Conservation (phyloP, 208 protist species). For the Borovskyia barvae region DNA sequence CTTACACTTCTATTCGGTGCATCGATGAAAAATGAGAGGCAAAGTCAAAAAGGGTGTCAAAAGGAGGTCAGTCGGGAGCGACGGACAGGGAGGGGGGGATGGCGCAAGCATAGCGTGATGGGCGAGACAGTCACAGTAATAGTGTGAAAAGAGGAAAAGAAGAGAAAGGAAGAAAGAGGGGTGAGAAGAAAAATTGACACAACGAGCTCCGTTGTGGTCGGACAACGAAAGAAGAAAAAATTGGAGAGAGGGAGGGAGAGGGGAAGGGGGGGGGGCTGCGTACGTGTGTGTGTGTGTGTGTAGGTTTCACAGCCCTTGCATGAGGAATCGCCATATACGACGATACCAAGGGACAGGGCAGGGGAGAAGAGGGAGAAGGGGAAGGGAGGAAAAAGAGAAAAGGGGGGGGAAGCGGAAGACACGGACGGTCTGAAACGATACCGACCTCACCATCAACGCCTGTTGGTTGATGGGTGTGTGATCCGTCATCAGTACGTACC, state of each 20-base stretch:
- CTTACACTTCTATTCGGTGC: too few relatives aligned
- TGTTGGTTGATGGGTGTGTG: slow-evolving; percentile 10
- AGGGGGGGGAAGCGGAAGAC: slow-evolving; percentile 1
- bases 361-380: neutral
- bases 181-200: neutral
- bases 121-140: too few relatives aligned
- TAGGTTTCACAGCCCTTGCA: too few relatives aligned
- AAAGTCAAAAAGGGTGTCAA: too few relatives aligned
- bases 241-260: neutral
- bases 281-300: neutral
- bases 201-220: neutral
- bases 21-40: too few relatives aligned
- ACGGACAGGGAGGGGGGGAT: too few relatives aligned
- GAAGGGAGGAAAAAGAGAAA: slow-evolving; percentile 6
- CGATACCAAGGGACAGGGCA: too few relatives aligned
- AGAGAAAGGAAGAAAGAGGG: slow-evolving; percentile 5
- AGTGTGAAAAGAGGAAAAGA: slow-evolving; percentile 3
- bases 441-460: slow-evolving; percentile 1
- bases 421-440: neutral
- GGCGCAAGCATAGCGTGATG: too few relatives aligned
- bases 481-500: too few relatives aligned
- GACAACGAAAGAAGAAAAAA: neutral
- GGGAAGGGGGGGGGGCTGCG: neutral
- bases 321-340: too few relatives aligned
- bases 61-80: too few relatives aligned